These are phyloP conservation scores for Mycosphaerella sp. DNA, from an alignment of 2,329 filamentous ascomycete species.

Conservation along the genomic window DNA sequence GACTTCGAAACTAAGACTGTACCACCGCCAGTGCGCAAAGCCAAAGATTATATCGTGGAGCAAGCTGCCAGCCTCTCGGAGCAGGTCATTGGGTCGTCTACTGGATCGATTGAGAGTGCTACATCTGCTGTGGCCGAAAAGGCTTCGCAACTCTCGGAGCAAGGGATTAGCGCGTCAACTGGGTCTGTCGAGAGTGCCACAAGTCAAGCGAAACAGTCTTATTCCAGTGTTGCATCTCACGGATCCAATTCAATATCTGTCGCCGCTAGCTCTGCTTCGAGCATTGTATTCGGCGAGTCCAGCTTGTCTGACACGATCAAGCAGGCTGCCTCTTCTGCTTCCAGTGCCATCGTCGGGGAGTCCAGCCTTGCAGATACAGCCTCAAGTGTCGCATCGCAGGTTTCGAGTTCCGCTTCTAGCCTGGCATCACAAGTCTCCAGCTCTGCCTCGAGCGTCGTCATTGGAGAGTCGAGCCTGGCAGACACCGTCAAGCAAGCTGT, in stretches of 20 bases:
- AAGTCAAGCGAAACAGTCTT: conserved; percentile 43
- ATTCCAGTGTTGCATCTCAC: conserved; percentile 15
- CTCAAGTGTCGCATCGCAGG: conserved; percentile 30
- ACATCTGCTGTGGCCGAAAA: conserved; percentile 30
- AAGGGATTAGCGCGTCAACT: conserved; percentile 27
- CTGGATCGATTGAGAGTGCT: conserved; percentile 34
- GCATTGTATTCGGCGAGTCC: conserved; percentile 13
- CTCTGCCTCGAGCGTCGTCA: conserved; percentile 23
- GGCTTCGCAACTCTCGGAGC: conserved; percentile 22
- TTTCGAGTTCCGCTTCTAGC: neutral
- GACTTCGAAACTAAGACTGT: conserved; percentile 69
- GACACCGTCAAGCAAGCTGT: conserved; percentile 30
- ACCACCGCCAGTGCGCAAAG: conserved; percentile 49
- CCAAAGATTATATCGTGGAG: conserved; percentile 37
- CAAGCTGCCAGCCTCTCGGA: conserved; percentile 26
- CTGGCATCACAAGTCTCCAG: neutral
- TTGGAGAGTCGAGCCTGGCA: conserved; percentile 25
- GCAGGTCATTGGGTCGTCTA: conserved; percentile 33
- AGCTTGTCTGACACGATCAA: conserved; percentile 14
- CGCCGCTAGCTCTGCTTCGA: conserved; percentile 12
- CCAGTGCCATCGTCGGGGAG: conserved; percentile 14
- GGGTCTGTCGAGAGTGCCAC: conserved; percentile 49
- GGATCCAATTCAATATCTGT: conserved; percentile 12
- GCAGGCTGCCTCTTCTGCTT: conserved; percentile 15
- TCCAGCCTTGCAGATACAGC: conserved; percentile 23